Base-by-base conservation (phyloP, 192 early-diverging fungal species). In the Ambispora gerdemannii region DNA sequence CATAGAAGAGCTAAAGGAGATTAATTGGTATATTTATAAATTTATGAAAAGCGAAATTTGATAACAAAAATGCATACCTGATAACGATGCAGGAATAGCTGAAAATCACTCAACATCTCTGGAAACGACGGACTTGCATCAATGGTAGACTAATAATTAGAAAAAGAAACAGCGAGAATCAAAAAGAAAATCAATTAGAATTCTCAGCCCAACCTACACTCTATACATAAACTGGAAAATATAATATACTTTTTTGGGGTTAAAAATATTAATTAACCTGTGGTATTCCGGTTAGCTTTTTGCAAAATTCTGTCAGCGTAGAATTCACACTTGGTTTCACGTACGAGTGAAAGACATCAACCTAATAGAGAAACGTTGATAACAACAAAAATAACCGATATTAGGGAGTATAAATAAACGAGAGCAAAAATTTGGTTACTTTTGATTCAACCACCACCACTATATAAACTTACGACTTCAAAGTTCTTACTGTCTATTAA, bases 271-370 rank as follows among this genome's bases (percentile, higher is more conserved):
- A 56, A 64, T 55, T 75, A n/a, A 88, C 90, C 73, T 93, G 93
- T 10, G 78, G 73, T 74, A 95, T 94, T 4, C 93, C 93, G 17
- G 93, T 95, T 33, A 95, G 71, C 17, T 75, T 25, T n/a, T 65
- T 86, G 71, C 93, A 95, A 75, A 92, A 95, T 1, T 88, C 82
- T 31, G 84, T 78, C 49, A 95, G 73, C n/a, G 36, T 80, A 0
- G 93, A 91, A 62, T 88, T 80, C 22, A 86, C 66, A 4, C 55
- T 74, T 10, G 93, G 93, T 38, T 81, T 75, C 3, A 92, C 90
- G 72, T 89, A 94, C 1, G 83, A 81, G 52, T 87, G 87, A 75
- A 92, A 95, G 61, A 88, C 82, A 66, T 80, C 89, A 17, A 87
- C 80, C 87, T 89, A 51, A 27, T 59, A 50, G 67, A 53, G 55